phyloP scores from a whole-genome alignment of 495 filamentous ascomycete species.

The Emericellopsis terricola region DNA sequence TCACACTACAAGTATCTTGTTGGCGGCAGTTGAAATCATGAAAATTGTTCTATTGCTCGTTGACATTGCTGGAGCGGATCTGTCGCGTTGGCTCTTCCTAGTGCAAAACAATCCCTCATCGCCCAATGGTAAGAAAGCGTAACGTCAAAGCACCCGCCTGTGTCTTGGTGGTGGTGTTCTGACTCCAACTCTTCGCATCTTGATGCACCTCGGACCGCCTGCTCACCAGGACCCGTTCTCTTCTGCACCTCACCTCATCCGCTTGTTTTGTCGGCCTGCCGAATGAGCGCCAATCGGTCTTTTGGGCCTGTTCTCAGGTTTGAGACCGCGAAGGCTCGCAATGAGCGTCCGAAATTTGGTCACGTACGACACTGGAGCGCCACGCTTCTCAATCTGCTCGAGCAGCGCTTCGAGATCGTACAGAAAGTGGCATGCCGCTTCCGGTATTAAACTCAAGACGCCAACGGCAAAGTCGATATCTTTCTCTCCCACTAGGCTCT shows the following conservation, averaged over 20 bases:
- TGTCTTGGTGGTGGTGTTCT: too few species aligned
- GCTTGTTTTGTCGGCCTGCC: too few species aligned
- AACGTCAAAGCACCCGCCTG: too few species aligned
- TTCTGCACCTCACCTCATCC: conserved; percentile 2
- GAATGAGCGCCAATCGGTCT: too few species aligned
- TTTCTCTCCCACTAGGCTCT: conserved; percentile 16
- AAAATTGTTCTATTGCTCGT: too few species aligned
- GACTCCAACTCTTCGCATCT: too few species aligned
- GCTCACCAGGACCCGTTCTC: background rate
- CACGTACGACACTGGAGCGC: conserved; percentile 11
- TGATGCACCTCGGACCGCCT: too few species aligned
- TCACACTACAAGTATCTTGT: too few species aligned
- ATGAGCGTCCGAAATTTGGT: conserved; percentile 13
- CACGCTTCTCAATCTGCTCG: conserved; percentile 3
- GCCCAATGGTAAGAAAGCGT: too few species aligned
- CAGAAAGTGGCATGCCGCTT: conserved; percentile 16
- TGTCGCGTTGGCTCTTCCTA: background rate
- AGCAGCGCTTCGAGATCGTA: conserved; percentile 14
- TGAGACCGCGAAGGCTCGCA: conserved; percentile 12
- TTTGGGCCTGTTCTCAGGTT: too few species aligned
- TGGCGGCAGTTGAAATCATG: too few species aligned
- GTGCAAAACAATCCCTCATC: too few species aligned
- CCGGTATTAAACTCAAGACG: conserved; percentile 17
- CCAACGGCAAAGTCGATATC: conserved; percentile 19
- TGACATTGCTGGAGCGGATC: background rate